Percentiles rank a stretch among this genome's conserved stretches.
phyloP scores from a whole-genome alignment of 371 early-diverging fungal genomes.

The Lichtheimia ornata region DNA sequence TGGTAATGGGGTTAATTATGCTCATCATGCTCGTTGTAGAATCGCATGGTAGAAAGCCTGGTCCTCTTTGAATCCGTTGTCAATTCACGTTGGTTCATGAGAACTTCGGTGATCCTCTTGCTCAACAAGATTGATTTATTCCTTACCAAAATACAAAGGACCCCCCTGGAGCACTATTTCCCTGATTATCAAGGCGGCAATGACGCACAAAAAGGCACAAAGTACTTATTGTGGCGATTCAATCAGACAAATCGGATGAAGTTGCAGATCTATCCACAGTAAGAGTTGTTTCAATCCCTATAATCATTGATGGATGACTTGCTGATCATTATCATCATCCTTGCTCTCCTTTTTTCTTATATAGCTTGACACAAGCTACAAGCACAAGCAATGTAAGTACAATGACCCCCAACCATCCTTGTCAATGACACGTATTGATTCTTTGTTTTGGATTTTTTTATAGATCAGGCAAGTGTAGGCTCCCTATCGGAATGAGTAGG shows the following conservation, averaged over 20 bases:
- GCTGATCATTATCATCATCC: no score
- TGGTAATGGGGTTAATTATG: background rate
- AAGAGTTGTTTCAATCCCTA: conserved; percentile 17
- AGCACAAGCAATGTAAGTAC: conserved; percentile 65
- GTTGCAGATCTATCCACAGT: conserved; percentile 75
- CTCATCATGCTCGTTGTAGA: conserved; percentile 30
- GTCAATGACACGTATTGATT: no score
- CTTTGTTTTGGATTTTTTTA: background rate
- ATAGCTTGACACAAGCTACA: conserved; percentile 67
- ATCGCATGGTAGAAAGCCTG: conserved; percentile 72
- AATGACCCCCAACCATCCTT: background rate
- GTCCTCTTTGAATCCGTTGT: conserved; percentile 75
- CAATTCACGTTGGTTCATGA: conserved; percentile 66
- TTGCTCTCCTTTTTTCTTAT: background rate
- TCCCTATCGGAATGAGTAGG: background rate
- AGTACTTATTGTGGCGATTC: conserved; percentile 70
- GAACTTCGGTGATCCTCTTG: conserved; percentile 74
- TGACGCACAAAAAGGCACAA: conserved; percentile 66
- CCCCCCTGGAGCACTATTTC: conserved; percentile 65
- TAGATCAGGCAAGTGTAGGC: conserved; percentile 8
- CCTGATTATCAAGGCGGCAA: conserved; percentile 71
- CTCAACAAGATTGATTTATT: conserved; percentile 80
- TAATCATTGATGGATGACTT: background rate
- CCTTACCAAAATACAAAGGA: conserved; percentile 59
- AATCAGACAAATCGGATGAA: conserved; percentile 67